These are phyloP conservation scores for Striga hermonthica DNA, from an alignment of 305 asterid species.

Conservation along the genomic window DNA sequence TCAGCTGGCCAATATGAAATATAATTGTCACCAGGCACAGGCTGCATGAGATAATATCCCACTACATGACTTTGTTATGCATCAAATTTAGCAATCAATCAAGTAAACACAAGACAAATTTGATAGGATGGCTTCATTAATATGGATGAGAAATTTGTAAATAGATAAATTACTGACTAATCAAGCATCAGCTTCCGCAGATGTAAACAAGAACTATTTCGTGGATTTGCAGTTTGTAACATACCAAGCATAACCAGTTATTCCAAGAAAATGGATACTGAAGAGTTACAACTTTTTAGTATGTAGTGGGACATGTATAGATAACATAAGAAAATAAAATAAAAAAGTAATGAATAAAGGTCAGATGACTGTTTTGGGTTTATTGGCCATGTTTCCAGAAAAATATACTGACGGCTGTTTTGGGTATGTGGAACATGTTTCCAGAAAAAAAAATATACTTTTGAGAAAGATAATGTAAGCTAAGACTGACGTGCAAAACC, in stretches of 20 bases:
- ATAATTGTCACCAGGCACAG: constrained; percentile 48
- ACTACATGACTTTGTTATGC: constrained; percentile 43
- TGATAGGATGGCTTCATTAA: constrained; percentile 1
- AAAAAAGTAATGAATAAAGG: not conserved
- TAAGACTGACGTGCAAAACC: not conserved
- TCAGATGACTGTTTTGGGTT: constrained; percentile 11
- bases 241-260: constrained; percentile 17
- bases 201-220: constrained; percentile 15
- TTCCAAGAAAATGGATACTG: constrained; percentile 16
- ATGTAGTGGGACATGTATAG: no score
- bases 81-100: constrained; percentile 34
- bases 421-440: no score
- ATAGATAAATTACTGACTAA: constrained; percentile 14
- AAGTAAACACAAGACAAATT: constrained; percentile 19
- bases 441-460: no score
- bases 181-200: no score
- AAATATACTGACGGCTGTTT: no score
- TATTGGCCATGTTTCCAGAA: no score
- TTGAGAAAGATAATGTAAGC: no score
- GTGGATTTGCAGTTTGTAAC: constrained; percentile 13
- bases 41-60: constrained; percentile 56
- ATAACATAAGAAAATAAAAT: not conserved
- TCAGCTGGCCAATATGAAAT: constrained; percentile 94
- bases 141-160: not conserved
- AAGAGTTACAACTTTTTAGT: no score